Evolutionary conservation across 2,329 filamentous ascomycete species (phyloP).

Genomic region (Pseudogymnoascus verrucosus): DNA sequence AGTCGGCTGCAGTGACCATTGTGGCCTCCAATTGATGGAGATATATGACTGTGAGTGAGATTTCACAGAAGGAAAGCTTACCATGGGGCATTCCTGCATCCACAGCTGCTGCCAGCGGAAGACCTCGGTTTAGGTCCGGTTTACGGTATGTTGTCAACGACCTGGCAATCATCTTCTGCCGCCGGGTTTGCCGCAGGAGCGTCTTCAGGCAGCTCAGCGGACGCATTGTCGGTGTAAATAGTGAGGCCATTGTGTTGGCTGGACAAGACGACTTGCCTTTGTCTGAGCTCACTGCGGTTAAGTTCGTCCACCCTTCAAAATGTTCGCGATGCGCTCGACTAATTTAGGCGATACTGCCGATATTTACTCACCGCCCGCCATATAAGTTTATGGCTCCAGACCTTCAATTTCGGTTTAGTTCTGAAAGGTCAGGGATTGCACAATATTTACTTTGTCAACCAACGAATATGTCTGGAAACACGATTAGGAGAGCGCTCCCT

Average conservation of each 20-base stretch:
- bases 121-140: slow-evolving; percentile 4
- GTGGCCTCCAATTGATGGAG: not conserved
- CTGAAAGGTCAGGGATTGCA: not conserved
- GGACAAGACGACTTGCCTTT: slow-evolving; percentile 5
- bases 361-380: slow-evolving; percentile 1
- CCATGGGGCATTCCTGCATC: slow-evolving; percentile 4
- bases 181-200: slow-evolving; percentile 49
- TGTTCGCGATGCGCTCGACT: slow-evolving; percentile 3
- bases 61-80: not conserved
- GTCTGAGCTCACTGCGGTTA: not conserved
- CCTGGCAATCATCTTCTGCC: slow-evolving; percentile 38
- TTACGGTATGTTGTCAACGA: slow-evolving; percentile 41
- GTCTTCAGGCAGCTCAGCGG: slow-evolving; percentile 65
- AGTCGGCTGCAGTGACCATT: slow-evolving; percentile 1
- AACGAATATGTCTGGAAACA: slow-evolving; percentile 7
- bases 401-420: slow-evolving; percentile 3
- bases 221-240: slow-evolving; percentile 40
- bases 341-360: slow-evolving; percentile 2
- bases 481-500: slow-evolving; percentile 1
- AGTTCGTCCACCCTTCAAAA: slow-evolving; percentile 8
- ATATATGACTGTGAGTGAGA: not conserved
- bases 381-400: slow-evolving; percentile 1
- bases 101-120: slow-evolving; percentile 1
- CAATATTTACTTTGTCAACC: not conserved
- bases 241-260: slow-evolving; percentile 22